phyloP scores from a whole-genome alignment of 129 eudicot genomes.

The Saposhnikovia divaricata region DNA sequence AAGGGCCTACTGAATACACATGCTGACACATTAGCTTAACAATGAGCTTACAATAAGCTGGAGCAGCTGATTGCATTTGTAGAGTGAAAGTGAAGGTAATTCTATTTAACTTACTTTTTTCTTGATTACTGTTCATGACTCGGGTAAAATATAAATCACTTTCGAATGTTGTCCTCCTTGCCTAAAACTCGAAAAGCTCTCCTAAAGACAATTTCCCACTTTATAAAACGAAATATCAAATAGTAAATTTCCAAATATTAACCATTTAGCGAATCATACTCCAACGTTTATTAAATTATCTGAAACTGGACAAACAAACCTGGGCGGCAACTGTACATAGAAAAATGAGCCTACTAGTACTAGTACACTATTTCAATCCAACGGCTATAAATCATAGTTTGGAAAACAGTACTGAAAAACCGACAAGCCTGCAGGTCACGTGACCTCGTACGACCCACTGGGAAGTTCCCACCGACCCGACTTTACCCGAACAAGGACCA shows the following conservation, averaged over 20 bases:
- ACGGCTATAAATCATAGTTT: constrained; percentile 1
- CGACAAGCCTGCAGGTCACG: constrained; percentile 10
- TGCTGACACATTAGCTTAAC: background rate
- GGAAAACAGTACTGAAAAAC: background rate
- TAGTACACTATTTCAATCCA: background rate
- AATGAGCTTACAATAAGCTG: background rate
- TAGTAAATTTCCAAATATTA: no score
- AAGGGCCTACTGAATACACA: background rate
- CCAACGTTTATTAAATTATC: background rate
- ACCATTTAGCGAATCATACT: no score
- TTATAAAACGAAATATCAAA: no score
- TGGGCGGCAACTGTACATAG: background rate
- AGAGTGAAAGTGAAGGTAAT: background rate
- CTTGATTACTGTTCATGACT: background rate
- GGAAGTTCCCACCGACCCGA: constrained; percentile 6
- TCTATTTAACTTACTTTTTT: no score
- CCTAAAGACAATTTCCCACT: no score
- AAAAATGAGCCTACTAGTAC: background rate
- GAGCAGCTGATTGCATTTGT: background rate
- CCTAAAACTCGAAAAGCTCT: background rate
- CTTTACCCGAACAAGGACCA: background rate
- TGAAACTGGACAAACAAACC: background rate
- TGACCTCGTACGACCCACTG: background rate
- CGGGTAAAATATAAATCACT: no score
- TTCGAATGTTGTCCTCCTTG: no score